Conservation (phyloP, 2,329 filamentous ascomycete species). For the Sclerotinia trifoliorum region DNA sequence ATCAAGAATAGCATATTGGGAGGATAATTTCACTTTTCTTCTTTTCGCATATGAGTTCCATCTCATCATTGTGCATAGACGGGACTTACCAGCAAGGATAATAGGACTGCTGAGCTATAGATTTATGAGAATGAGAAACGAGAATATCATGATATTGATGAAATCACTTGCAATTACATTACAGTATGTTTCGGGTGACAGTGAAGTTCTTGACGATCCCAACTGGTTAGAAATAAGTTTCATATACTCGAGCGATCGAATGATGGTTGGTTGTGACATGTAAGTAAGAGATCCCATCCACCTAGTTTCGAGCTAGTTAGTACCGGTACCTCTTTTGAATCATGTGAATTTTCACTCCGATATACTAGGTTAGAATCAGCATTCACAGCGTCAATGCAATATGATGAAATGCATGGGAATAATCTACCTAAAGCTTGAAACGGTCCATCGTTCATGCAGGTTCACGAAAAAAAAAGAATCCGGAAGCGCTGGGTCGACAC, state of each 20-base stretch:
- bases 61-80: slow-evolving; percentile 14
- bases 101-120: slow-evolving; percentile 12
- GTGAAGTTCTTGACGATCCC: not conserved
- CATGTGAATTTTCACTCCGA: too few relatives aligned
- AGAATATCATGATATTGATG: slow-evolving; percentile 5
- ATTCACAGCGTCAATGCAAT: not conserved
- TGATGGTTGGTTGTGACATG: not conserved
- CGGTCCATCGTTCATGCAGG: slow-evolving; percentile 3
- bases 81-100: not conserved
- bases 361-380: not conserved
- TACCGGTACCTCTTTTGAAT: too few relatives aligned
- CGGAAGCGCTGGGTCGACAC: not conserved
- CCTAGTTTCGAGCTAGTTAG: too few relatives aligned
- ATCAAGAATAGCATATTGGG: not conserved
- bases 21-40: not conserved
- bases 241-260: not conserved
- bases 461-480: not conserved
- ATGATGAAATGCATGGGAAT: not conserved
- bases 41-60: not conserved
- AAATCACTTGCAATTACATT: not conserved
- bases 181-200: not conserved
- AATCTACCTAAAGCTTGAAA: not conserved
- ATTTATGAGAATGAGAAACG: slow-evolving; percentile 4
- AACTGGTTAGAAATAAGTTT: not conserved
- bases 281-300: not conserved